A percentile compares a stretch with the other conserved stretches of the same genome.
phyloP scores from a whole-genome alignment of 2,329 filamentous ascomycete genomes.

The Diplocarpon rosae region DNA sequence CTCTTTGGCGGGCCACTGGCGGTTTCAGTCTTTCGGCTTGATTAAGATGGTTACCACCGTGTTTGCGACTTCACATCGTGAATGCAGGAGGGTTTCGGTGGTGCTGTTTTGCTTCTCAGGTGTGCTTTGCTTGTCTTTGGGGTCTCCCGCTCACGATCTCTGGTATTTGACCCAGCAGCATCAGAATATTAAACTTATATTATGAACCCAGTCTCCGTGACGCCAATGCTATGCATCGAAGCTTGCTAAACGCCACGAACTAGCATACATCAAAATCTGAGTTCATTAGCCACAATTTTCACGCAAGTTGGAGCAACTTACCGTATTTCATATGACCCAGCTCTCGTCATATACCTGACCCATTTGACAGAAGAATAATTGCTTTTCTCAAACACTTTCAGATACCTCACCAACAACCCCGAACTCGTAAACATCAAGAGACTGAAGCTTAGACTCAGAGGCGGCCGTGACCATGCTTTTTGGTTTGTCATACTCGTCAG shows the following conservation, averaged over 20 bases:
- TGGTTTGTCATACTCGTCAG: slow-evolving; percentile 97
- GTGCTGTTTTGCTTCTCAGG: too few species aligned
- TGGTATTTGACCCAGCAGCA: not conserved
- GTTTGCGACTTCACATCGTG: too few species aligned
- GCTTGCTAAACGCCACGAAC: slow-evolving; percentile 7
- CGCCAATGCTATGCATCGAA: slow-evolving; percentile 12
- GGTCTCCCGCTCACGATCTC: too few species aligned
- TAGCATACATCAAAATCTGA: slow-evolving; percentile 13
- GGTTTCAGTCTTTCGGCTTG: too few species aligned
- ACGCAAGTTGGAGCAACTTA: slow-evolving; percentile 29
- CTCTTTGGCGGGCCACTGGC: too few species aligned
- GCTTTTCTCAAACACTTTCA: slow-evolving; percentile 99
- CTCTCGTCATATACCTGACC: slow-evolving; percentile 98
- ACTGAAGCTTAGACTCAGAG: slow-evolving; percentile 83
- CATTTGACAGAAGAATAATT: slow-evolving; percentile 99
- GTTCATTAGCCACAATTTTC: not conserved
- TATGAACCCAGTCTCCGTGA: slow-evolving; percentile 1
- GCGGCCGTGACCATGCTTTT: slow-evolving; percentile 91
- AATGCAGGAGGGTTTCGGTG: too few species aligned
- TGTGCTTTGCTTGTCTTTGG: too few species aligned
- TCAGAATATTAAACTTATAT: too few species aligned
- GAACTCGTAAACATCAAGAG: slow-evolving; percentile 97
- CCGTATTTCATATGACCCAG: slow-evolving; percentile 95
- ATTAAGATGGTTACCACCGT: too few species aligned
- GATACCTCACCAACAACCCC: slow-evolving; percentile 79